Percentiles rank a stretch among this genome's conserved stretches.
Conservation (phyloP, 768 basidiomycete genomes). For the Mycena polygramma region DNA sequence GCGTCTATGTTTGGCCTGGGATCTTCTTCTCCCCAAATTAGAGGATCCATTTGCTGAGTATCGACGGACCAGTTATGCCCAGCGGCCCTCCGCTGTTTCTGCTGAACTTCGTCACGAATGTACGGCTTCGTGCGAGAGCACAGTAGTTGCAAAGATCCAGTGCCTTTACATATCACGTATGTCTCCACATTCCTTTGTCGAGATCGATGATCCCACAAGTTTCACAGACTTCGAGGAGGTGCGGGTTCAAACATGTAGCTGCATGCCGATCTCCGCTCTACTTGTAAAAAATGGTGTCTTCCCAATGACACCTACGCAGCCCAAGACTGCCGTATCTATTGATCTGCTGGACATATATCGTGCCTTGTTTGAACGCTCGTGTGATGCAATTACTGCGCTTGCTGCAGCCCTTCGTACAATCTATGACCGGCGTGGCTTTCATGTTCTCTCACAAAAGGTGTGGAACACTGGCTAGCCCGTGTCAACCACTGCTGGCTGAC, state of each 20-base stretch:
- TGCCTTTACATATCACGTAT: background rate
- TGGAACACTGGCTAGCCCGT: background rate
- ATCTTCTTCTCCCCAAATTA: background rate
- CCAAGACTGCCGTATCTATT: slow-evolving; percentile 30
- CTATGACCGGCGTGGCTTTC: slow-evolving; percentile 46
- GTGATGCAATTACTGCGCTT: slow-evolving; percentile 47
- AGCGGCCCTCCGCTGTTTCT: background rate
- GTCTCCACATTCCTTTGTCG: background rate
- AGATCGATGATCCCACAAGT: background rate
- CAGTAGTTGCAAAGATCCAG: background rate
- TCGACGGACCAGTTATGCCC: background rate
- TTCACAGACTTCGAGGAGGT: background rate
- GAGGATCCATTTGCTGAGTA: background rate
- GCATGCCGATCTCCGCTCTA: slow-evolving; percentile 8
- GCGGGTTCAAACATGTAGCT: background rate
- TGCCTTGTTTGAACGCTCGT: slow-evolving; percentile 51
- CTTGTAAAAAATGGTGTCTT: slow-evolving; percentile 36
- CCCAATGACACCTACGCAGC: slow-evolving; percentile 33
- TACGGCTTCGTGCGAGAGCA: background rate
- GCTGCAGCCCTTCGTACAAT: slow-evolving; percentile 43
- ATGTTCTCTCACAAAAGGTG: slow-evolving; percentile 38
- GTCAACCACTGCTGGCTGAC: too few species aligned
- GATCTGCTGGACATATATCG: slow-evolving; percentile 37
- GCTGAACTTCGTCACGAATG: background rate
- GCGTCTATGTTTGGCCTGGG: background rate